Percentiles rank a stretch among this genome's conserved stretches.
phyloP scores from a whole-genome alignment of 2,329 filamentous ascomycete species.

The Exophiala aquamarina region DNA sequence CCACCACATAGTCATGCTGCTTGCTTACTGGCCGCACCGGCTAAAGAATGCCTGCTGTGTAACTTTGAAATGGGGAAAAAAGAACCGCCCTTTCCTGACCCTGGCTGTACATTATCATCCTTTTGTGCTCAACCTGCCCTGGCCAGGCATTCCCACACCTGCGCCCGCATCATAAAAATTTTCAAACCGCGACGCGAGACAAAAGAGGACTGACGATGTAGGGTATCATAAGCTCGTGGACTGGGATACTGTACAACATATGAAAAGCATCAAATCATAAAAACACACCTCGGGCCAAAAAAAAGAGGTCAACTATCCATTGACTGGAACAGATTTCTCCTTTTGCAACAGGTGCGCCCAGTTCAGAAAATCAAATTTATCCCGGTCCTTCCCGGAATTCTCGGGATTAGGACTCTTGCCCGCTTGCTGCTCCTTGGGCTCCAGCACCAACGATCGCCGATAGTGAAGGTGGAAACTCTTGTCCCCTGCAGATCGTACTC shows the following conservation, averaged over 20 bases:
- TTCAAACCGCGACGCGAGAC: neutral
- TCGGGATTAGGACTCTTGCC: slow-evolving; percentile 27
- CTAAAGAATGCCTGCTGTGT: too few relatives aligned
- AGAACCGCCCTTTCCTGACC: too few relatives aligned
- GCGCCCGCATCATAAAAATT: too few relatives aligned
- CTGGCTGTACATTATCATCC: too few relatives aligned
- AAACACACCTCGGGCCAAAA: neutral
- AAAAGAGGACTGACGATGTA: slow-evolving; percentile 4
- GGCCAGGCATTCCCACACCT: too few relatives aligned
- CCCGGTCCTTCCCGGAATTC: slow-evolving; percentile 39
- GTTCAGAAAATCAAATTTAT: slow-evolving; percentile 54
- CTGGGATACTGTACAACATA: slow-evolving; percentile 10
- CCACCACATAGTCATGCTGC: too few relatives aligned
- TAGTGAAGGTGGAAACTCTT: slow-evolving; percentile 69
- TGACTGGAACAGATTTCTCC: slow-evolving; percentile 20
- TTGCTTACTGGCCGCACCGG: too few relatives aligned
- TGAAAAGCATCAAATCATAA: slow-evolving; percentile 15
- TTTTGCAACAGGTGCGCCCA: slow-evolving; percentile 43
- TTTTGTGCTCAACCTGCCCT: too few relatives aligned
- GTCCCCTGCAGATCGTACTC: slow-evolving; percentile 67
- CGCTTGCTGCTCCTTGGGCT: slow-evolving; percentile 58
- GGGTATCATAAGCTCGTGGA: slow-evolving; percentile 21
- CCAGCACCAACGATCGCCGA: slow-evolving; percentile 78
- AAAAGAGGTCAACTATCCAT: slow-evolving; percentile 1
- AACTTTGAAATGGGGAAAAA: too few relatives aligned